Evolutionary conservation across 1,139 yeast genomes (phyloP).

Genomic region (Lodderomyces jiufengensis): DNA sequence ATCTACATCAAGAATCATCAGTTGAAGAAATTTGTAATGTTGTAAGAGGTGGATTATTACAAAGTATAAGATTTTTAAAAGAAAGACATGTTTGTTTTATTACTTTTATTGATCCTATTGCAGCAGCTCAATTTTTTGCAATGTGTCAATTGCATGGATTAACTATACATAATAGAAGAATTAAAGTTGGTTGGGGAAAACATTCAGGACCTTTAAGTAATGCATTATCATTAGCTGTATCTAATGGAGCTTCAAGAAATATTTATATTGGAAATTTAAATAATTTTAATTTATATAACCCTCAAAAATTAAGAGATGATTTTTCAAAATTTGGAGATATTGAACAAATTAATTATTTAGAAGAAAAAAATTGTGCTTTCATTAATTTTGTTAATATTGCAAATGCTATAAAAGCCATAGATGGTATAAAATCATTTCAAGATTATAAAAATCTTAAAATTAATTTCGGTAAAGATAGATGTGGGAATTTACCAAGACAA

Average conservation of each 20-base stretch:
- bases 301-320: slow-evolving; percentile 59
- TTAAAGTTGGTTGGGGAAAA: slow-evolving; percentile 95
- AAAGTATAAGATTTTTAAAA: slow-evolving; percentile 64
- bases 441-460: slow-evolving; percentile 63
- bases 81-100: slow-evolving; percentile 89
- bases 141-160: slow-evolving; percentile 81
- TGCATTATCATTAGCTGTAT: slow-evolving; percentile 77
- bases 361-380: slow-evolving; percentile 77
- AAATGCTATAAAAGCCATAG: slow-evolving; percentile 81
- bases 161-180: slow-evolving; percentile 72
- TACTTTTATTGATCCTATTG: slow-evolving; percentile 85
- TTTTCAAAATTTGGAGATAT: slow-evolving; percentile 74
- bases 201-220: slow-evolving; percentile 89
- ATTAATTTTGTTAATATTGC: slow-evolving; percentile 76
- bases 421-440: slow-evolving; percentile 48
- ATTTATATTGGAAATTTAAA: slow-evolving; percentile 73
- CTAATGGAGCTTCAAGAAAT: slow-evolving; percentile 92
- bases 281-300: slow-evolving; percentile 48
- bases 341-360: slow-evolving; percentile 75
- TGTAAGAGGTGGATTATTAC: slow-evolving; percentile 88
- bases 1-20: slow-evolving; percentile 78
- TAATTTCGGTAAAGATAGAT: slow-evolving; percentile 86
- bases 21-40: slow-evolving; percentile 92
- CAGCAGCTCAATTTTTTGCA: slow-evolving; percentile 92
- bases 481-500: slow-evolving; percentile 77